Base-by-base conservation (phyloP, 768 basidiomycete species). In the Rhizopogon vinicolor region DNA sequence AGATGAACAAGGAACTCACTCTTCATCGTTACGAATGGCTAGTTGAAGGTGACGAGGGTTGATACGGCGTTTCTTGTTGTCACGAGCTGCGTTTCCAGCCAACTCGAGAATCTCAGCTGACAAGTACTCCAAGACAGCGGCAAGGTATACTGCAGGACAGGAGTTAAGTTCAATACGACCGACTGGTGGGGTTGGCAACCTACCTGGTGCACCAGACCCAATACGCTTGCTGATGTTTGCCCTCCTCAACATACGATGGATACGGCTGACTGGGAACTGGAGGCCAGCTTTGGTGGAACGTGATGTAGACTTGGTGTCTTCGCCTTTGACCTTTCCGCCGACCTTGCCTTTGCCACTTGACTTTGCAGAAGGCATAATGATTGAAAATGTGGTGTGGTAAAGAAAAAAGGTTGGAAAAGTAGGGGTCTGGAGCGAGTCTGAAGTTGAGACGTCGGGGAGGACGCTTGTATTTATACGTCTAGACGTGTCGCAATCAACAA, bases 41-140 rank as follows among this genome's bases (percentile, higher is more conserved):
- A 96, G 84, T 72, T 97, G 93, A 46, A 96, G 76, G 74, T 97
- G 94, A 72, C 94, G 88, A 44, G 93, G 94, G 28, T 95, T 91
- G 66, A 96, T 95, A 83, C 94, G 92, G 61, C 92, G 89, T 77
- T 94, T 91, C 81, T 91, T 92, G 80, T 92, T 92, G 74, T 89
- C 90, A 55, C 90, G 87, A 42, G 91, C 90, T 37, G 91, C 90
- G 55, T 91, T 90, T 39, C 93, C 93, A 58, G 93, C 93, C 43
- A 96, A 78, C 75, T 96, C 93, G 63, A 96, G 83, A 70, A 96
- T 94, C 71, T 96, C 93, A 44, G 93, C 93, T 41, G 92, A 85
- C 58, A 95, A 82, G 73, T 96, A 93, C 68, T 94, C 93, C 56
- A 95, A 86, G 55, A 94, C 93, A 44, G 91, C 91, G 51, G 91